Percentiles rank a stretch among this genome's conserved stretches.
Conservation (phyloP, 306 rosid species). For the Hylodesmum podocarpum region DNA sequence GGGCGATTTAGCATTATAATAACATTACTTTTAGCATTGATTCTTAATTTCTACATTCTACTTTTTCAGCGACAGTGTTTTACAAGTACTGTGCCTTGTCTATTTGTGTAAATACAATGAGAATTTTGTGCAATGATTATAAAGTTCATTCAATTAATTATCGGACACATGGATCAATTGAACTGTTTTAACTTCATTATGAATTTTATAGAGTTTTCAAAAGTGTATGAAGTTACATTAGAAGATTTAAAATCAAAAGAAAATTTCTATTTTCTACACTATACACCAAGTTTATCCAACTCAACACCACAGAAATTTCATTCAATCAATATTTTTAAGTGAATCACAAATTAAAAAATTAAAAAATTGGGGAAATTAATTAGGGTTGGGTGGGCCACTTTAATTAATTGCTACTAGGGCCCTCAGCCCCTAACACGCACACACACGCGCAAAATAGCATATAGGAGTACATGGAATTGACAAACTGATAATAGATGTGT, state of each 20-base stretch:
- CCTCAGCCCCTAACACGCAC: too few species aligned
- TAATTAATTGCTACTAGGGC: too few species aligned
- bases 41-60: neutral
- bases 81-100: neutral
- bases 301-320: too few species aligned
- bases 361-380: neutral
- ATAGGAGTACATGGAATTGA: conserved; percentile 30
- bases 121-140: too few species aligned
- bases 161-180: too few species aligned
- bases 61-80: neutral
- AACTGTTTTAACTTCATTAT: too few species aligned
- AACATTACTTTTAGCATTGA: neutral
- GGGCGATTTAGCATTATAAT: too few species aligned
- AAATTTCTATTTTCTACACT: neutral
- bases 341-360: neutral
- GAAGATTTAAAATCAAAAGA: too few species aligned
- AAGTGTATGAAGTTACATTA: too few species aligned
- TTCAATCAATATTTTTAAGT: neutral
- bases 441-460: neutral
- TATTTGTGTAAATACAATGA: too few species aligned
- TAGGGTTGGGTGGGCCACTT: conserved; percentile 27
- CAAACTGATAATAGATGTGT: conserved; percentile 28
- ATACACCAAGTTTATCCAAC: neutral
- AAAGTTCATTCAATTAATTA: too few species aligned
- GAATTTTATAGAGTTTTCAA: too few species aligned